Conservation (phyloP, 352 stramenopile genomes). For the Stephanocyclus meneghinianus region DNA sequence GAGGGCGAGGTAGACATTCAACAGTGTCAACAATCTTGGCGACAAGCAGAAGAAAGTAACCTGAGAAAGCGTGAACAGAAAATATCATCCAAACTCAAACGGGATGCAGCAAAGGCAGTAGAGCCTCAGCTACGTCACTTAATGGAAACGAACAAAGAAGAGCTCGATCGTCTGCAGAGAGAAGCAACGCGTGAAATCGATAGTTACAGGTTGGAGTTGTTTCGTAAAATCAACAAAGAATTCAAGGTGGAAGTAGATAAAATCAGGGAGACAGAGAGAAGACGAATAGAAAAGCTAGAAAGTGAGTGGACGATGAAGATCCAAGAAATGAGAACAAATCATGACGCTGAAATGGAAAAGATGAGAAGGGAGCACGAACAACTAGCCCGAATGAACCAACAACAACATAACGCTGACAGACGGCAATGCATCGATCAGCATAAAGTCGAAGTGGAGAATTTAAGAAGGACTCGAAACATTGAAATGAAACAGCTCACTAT, state of each 20-base stretch:
- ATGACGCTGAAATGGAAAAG: constrained; percentile 36
- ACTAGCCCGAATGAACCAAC: constrained; percentile 18
- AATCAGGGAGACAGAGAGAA: constrained; percentile 35
- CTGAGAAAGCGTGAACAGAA: constrained; percentile 31
- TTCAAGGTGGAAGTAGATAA: constrained; percentile 53
- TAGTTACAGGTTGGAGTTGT: constrained; percentile 37
- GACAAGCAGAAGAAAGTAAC: constrained; percentile 36
- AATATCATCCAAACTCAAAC: constrained; percentile 37
- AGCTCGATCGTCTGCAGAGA: constrained; percentile 31
- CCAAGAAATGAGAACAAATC: constrained; percentile 20
- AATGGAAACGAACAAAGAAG: constrained; percentile 34
- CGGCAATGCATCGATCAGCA: constrained; percentile 28
- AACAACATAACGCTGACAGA: constrained; percentile 24
- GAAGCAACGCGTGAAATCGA: constrained; percentile 38
- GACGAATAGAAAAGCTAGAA: constrained; percentile 25
- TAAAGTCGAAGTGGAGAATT: constrained; percentile 17
- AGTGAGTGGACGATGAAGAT: constrained; percentile 39
- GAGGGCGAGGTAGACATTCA: constrained; percentile 22
- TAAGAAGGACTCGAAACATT: constrained; percentile 1
- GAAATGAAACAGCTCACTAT: constrained; percentile 19
- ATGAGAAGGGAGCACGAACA: constrained; percentile 26
- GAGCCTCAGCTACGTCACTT: constrained; percentile 42
- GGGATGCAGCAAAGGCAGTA: constrained; percentile 38
- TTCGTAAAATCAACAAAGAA: constrained; percentile 40
- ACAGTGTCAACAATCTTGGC: constrained; percentile 24